Percentiles rank a stretch among this genome's conserved stretches.
These are phyloP conservation scores for Kuraishia floccosa DNA, from an alignment of 805 yeast genomes.

Conservation along the genomic window DNA sequence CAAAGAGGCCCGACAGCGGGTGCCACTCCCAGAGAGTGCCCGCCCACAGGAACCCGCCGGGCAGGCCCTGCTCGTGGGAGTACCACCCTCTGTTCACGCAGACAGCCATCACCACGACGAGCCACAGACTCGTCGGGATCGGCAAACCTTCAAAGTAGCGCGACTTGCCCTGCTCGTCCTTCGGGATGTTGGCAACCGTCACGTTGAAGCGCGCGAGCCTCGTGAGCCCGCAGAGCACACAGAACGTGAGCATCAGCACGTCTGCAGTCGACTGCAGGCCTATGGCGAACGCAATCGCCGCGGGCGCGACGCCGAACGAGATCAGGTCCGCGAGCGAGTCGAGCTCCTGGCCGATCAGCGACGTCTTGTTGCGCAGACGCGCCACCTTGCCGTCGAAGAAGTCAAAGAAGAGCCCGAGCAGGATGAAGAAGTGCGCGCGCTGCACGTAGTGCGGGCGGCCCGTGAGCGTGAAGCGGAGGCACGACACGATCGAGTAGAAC, in stretches of 20 bases:
- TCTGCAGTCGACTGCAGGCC: conserved; percentile 84
- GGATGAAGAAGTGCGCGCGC: conserved; percentile 79
- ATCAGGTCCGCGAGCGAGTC: conserved; percentile 94
- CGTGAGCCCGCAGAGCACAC: conserved; percentile 88
- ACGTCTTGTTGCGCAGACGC: conserved; percentile 80
- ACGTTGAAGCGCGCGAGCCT: conserved; percentile 94
- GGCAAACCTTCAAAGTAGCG: conserved; percentile 95
- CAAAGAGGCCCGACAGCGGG: conserved; percentile 50
- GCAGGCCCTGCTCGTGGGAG: conserved; percentile 30
- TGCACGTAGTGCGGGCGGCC: conserved; percentile 61
- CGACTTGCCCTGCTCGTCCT: conserved; percentile 78
- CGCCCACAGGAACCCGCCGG: conserved; percentile 50
- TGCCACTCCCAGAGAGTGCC: conserved; percentile 65
- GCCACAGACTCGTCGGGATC: conserved; percentile 74
- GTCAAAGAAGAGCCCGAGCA: conserved; percentile 90
- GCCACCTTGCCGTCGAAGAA: conserved; percentile 97
- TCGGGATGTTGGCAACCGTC: conserved; percentile 86
- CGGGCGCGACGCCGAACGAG: conserved; percentile 94
- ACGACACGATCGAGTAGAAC: conserved; percentile 79
- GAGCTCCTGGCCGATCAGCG: conserved; percentile 93
- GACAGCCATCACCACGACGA: conserved; percentile 65
- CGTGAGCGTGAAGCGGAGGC: conserved; percentile 70
- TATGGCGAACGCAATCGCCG: conserved; percentile 80
- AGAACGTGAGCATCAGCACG: conserved; percentile 61
- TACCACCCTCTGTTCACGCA: conserved; percentile 40